Conservation (phyloP, 176 grass and related monocot genomes). For the Hsuehochloa calcarea region DNA sequence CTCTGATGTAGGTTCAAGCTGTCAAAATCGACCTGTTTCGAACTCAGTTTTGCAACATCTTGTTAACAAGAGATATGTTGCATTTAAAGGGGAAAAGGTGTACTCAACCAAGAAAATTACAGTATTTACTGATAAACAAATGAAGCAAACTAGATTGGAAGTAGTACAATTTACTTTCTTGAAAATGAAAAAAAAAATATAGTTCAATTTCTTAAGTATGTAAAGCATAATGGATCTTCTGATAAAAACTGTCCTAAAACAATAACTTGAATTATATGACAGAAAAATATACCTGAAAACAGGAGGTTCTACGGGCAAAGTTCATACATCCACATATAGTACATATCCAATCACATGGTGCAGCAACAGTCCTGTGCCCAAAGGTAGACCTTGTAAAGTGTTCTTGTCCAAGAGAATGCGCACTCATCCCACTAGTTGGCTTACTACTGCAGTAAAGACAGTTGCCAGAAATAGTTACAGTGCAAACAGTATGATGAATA, state of each 20-base stretch:
- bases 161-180: no score
- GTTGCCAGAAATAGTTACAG: slow-evolving; percentile 28
- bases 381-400: slow-evolving; percentile 44
- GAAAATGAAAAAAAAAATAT: no score
- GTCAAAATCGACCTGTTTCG: no score
- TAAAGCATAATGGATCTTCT: no score
- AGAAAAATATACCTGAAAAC: slow-evolving; percentile 75
- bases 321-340: slow-evolving; percentile 93
- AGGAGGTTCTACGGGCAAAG: slow-evolving; percentile 91
- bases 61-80: no score
- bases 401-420: slow-evolving; percentile 59
- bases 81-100: no score
- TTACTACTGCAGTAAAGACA: slow-evolving; percentile 76
- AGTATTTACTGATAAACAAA: no score
- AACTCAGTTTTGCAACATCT: no score
- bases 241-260: neutral
- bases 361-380: slow-evolving; percentile 56
- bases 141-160: no score
- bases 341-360: slow-evolving; percentile 95
- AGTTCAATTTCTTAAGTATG: no score
- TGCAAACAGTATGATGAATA: neutral
- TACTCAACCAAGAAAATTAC: no score
- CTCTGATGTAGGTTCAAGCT: no score
- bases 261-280: neutral
- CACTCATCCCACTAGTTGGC: slow-evolving; percentile 63